Conservation (phyloP, 116 monocot genomes). For the Papilionanthe hybrid region DNA sequence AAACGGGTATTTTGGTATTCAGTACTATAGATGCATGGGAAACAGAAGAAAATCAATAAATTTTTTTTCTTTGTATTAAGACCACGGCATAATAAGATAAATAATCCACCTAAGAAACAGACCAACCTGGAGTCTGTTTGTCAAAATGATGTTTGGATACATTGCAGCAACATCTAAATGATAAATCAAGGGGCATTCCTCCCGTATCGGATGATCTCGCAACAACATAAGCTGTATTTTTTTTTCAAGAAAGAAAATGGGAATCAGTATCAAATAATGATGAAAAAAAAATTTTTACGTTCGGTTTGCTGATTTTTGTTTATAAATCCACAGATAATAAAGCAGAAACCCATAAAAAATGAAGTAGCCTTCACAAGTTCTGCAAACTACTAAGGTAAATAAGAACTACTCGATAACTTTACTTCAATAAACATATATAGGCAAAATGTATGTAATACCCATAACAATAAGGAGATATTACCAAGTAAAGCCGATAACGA, state of each 20-base stretch:
- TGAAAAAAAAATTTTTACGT: neutral
- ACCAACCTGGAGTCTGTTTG: conserved; percentile 93
- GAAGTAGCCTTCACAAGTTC: neutral
- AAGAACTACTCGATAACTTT: neutral
- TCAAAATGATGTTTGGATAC: conserved; percentile 99
- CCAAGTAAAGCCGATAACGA: too few species aligned
- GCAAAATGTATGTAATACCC: too few species aligned
- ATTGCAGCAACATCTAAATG: conserved; percentile 99
- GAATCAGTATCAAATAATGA: neutral
- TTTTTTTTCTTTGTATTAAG: neutral
- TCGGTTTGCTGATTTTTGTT: neutral
- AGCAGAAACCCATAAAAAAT: neutral
- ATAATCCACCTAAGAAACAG: neutral
- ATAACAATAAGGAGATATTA: too few species aligned
- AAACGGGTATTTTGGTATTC: neutral
- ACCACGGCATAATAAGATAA: neutral
- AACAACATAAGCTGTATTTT: conserved; percentile 61
- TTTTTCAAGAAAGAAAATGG: neutral
- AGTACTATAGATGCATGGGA: neutral
- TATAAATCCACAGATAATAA: neutral
- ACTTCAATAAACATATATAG: too few species aligned
- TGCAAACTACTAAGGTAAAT: neutral
- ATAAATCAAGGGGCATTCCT: conserved; percentile 90
- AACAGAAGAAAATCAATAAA: neutral
- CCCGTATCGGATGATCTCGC: conserved; percentile 69